phyloP scores from a whole-genome alignment of 169 alveolate species.

The Blepharisma undulans region DNA sequence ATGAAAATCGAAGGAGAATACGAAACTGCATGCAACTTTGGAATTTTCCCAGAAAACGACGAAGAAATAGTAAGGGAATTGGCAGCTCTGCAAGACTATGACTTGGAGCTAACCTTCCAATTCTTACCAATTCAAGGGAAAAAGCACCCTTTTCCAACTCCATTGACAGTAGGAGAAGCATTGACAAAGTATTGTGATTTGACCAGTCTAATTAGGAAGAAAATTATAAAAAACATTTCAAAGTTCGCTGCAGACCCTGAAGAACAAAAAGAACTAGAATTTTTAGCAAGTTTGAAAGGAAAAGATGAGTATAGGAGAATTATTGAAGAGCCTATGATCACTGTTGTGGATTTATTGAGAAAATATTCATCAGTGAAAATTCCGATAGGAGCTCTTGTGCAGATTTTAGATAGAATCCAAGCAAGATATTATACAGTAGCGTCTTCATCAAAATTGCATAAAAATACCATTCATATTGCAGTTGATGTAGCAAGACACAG shows the following conservation, averaged over 20 bases:
- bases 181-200: slow-evolving; percentile 36
- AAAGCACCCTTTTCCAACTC: slow-evolving; percentile 33
- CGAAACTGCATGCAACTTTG: slow-evolving; percentile 29
- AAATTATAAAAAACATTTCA: slow-evolving; percentile 11
- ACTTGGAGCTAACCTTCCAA: slow-evolving; percentile 24
- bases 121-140: neutral
- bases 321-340: slow-evolving; percentile 24
- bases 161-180: slow-evolving; percentile 33
- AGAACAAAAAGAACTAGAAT: neutral
- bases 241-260: slow-evolving; percentile 23
- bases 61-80: slow-evolving; percentile 39
- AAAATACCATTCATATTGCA: slow-evolving; percentile 15
- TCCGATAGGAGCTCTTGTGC: slow-evolving; percentile 19
- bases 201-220: slow-evolving; percentile 22
- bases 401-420: slow-evolving; percentile 31
- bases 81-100: slow-evolving; percentile 37
- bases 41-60: slow-evolving; percentile 39
- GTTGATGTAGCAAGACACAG: slow-evolving; percentile 22
- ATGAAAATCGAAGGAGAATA: neutral
- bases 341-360: slow-evolving; percentile 3
- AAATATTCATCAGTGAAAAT: slow-evolving; percentile 17
- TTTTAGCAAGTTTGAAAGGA: slow-evolving; percentile 29
- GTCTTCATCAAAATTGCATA: neutral
- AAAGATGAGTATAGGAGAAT: slow-evolving; percentile 26
- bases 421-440: slow-evolving; percentile 31